Evolutionary conservation across 1,139 yeast species (phyloP), one percentile per base, ranked within the genome.

Genomic region (Suhomyces coccinellae): DNA sequence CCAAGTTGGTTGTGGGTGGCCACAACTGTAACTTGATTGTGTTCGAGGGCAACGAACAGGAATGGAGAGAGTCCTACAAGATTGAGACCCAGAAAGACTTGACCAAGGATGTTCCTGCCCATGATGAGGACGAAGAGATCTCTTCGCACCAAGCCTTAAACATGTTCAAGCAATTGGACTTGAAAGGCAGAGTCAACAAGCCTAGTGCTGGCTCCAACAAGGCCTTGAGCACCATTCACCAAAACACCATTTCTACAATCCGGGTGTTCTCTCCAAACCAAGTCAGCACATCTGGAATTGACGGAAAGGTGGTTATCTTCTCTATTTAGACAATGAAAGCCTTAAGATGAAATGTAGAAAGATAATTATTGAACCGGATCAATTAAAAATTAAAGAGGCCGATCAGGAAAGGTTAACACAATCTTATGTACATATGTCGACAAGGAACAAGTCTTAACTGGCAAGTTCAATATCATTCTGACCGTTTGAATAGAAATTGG

Each of bases 161-260:
- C 69, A 89, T 93, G 93, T 95, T 95, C 72, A 85, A 90, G 67
- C 97, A 93, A 67, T 75, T 93, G 77, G 99, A 93, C 67, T 79
- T 93, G 66, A 91, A 90, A 75, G 99, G 99, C 45, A 79, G 88
- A 48, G 83, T 80, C 43, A 73, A 77, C 53, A 71, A 75, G 50
- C 68, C 73, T 24, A 51, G 54, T 38, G 50, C 51, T 41, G 68
- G 71, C 20, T 69, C 78, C 32, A 61, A 66, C 31, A 75, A 78
- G 45, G 80, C 79, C 41, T 75, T 86, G 60, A 77, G 77, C 49
- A 89, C 97, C 14, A 81, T 88, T 49, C 99, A 93, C 67, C 97
- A 91, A 66, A 93, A 91, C 69, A 85, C 97, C 27, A 89, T 95
- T 61, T 80, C 85, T 41, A 79, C 83, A 43, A 79, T 91, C 54